Conservation (phyloP, 164 flowering plant species). For the Hamamelis virginiana region DNA sequence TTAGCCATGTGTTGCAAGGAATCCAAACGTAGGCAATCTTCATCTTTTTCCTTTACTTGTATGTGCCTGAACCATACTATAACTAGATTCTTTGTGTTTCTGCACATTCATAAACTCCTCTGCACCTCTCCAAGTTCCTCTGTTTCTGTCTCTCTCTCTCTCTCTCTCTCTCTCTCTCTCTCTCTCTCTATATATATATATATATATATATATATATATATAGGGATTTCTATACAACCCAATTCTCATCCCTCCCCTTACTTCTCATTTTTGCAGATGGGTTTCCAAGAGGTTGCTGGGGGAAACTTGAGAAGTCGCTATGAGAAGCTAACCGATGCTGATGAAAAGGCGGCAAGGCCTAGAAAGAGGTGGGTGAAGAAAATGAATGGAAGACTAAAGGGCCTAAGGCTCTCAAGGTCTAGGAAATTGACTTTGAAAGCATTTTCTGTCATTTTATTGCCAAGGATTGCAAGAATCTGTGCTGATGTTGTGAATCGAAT, state of each 20-base stretch:
- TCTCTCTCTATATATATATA: background rate
- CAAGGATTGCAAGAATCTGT: conserved; percentile 33
- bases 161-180: background rate
- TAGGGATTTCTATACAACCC: no score
- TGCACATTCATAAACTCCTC: conserved; percentile 3
- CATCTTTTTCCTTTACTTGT: conserved; percentile 14
- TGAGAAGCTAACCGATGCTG: conserved; percentile 27
- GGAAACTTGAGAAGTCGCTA: conserved; percentile 24
- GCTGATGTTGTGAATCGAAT: conserved; percentile 27
- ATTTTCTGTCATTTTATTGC: conserved; percentile 22
- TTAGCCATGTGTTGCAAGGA: conserved; percentile 23
- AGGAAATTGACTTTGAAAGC: conserved; percentile 41
- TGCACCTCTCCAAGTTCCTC: background rate
- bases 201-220: background rate
- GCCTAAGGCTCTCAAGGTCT: conserved; percentile 26
- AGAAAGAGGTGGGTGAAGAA: conserved; percentile 36
- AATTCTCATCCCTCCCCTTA: background rate
- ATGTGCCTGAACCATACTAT: background rate
- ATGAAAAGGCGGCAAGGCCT: conserved; percentile 16
- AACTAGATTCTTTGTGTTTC: conserved; percentile 15
- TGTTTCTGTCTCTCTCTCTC: no score
- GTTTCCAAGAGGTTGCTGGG: conserved; percentile 17
- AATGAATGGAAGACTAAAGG: conserved; percentile 28
- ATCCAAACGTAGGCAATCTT: conserved; percentile 20
- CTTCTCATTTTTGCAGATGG: conserved; percentile 19